A percentile compares a stretch with the other conserved stretches of the same genome.
Conservation (phyloP, 176 grass and related monocot species). For the Themeda triandra region DNA sequence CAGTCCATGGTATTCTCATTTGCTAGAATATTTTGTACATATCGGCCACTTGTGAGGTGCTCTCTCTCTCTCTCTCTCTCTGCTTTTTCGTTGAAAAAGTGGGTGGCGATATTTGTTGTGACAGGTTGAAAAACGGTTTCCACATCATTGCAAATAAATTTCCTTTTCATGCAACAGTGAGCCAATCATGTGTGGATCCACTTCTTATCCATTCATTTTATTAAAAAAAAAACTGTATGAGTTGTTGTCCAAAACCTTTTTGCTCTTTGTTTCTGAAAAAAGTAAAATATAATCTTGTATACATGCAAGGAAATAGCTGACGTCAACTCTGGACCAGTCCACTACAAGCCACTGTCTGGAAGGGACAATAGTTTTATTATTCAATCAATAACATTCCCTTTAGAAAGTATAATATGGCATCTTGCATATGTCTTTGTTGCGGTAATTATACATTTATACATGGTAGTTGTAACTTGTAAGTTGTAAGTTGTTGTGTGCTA, state of each 20-base stretch:
- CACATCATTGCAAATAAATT: conserved; percentile 25
- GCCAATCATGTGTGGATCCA: conserved; percentile 32
- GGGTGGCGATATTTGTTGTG: conserved; percentile 31
- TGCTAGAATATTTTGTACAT: conserved; percentile 27
- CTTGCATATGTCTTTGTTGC: conserved; percentile 6
- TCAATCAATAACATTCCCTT: neutral
- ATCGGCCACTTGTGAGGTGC: conserved; percentile 28
- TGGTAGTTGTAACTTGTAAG: neutral
- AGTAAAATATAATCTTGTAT: neutral
- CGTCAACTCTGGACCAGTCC: conserved; percentile 23
- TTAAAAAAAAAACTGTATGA: neutral
- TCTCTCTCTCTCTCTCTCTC: neutral
- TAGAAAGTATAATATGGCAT: neutral
- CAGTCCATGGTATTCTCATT: conserved; percentile 45
- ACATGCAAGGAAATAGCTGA: conserved; percentile 36
- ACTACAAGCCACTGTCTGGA: conserved; percentile 16
- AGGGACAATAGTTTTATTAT: neutral
- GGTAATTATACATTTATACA: conserved; percentile 9
- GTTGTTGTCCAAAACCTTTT: conserved; percentile 30
- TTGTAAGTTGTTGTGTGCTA: neutral
- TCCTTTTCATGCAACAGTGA: conserved; percentile 35
- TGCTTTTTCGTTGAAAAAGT: conserved; percentile 33
- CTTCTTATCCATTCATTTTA: conserved; percentile 46
- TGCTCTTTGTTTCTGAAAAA: neutral
- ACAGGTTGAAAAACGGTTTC: conserved; percentile 29